Evolutionary conservation across 2,329 filamentous ascomycete species (phyloP).

Genomic region (Chaetothyriales sp.): DNA sequence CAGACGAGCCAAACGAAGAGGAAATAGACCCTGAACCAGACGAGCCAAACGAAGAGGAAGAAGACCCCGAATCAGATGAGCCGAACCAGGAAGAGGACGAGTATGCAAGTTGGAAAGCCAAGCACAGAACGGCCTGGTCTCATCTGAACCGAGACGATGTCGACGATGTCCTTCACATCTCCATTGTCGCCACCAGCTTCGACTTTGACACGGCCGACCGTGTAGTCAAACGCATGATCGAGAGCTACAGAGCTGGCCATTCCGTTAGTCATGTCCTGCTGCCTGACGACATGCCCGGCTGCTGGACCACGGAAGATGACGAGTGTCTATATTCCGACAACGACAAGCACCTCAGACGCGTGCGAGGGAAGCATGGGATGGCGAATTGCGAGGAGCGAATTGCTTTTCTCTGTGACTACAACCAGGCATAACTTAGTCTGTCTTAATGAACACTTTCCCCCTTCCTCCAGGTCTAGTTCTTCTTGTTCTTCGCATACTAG

Average conservation of each 20-base stretch:
- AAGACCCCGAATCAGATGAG: not conserved
- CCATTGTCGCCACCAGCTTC: constrained; percentile 7
- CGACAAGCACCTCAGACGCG: constrained; percentile 20
- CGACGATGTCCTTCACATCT: constrained; percentile 5
- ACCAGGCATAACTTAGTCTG: not conserved
- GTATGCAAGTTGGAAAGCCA: constrained; percentile 2
- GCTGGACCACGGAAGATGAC: constrained; percentile 36
- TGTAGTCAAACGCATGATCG: constrained; percentile 5
- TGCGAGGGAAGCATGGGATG: constrained; percentile 32
- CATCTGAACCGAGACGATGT: not conserved
- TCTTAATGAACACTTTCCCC: not conserved
- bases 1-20: not conserved
- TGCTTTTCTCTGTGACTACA: not conserved
- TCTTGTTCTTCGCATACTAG: not conserved
- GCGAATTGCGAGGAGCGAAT: constrained; percentile 10
- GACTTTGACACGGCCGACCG: constrained; percentile 6
- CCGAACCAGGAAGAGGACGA: not conserved
- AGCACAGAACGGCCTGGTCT: constrained; percentile 2
- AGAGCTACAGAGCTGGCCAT: constrained; percentile 18
- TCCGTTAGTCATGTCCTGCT: constrained; percentile 25
- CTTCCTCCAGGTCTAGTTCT: too few species aligned
- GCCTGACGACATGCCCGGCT: constrained; percentile 27
- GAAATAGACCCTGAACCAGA: not conserved
- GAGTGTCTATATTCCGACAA: constrained; percentile 22
- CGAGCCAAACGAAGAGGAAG: not conserved